Evolutionary conservation across 441 rosid species (phyloP).

Genomic region (Macaranga tanarius): DNA sequence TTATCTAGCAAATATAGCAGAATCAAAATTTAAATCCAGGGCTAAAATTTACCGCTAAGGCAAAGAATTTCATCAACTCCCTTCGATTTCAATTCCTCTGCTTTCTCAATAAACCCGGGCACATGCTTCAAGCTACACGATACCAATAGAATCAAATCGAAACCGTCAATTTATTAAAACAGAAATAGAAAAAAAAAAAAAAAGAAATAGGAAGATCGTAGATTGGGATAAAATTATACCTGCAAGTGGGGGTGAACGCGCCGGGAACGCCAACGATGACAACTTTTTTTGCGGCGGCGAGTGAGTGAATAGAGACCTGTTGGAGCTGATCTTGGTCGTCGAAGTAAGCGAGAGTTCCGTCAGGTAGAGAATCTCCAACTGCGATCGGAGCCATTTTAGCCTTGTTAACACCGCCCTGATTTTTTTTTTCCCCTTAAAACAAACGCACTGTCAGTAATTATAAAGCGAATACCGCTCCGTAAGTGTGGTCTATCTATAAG

Average conservation of each 20-base stretch:
- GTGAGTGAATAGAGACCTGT: constrained; percentile 67
- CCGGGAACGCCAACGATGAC: constrained; percentile 90
- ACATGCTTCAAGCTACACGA: constrained; percentile 76
- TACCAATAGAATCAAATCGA: background rate
- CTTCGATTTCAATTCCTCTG: constrained; percentile 74
- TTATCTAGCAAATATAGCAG: too few species aligned
- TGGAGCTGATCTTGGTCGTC: constrained; percentile 83
- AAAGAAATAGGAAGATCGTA: too few species aligned
- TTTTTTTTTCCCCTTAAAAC: too few species aligned
- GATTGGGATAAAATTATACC: constrained; percentile 34
- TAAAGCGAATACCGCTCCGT: background rate
- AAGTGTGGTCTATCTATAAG: too few species aligned
- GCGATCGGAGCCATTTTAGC: constrained; percentile 88
- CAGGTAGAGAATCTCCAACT: constrained; percentile 64
- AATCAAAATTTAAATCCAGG: too few species aligned
- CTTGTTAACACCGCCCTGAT: background rate
- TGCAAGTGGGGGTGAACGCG: constrained; percentile 97
- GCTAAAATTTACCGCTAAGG: constrained; percentile 93
- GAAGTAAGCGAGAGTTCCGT: constrained; percentile 73
- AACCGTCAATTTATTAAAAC: background rate
- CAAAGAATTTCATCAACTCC: constrained; percentile 75
- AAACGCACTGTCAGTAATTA: background rate
- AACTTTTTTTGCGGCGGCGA: constrained; percentile 78
- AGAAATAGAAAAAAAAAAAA: background rate
- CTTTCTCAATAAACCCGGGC: constrained; percentile 88